Evolutionary conservation across 164 flowering plant genomes (phyloP).

Genomic region (Houttuynia cordata): DNA sequence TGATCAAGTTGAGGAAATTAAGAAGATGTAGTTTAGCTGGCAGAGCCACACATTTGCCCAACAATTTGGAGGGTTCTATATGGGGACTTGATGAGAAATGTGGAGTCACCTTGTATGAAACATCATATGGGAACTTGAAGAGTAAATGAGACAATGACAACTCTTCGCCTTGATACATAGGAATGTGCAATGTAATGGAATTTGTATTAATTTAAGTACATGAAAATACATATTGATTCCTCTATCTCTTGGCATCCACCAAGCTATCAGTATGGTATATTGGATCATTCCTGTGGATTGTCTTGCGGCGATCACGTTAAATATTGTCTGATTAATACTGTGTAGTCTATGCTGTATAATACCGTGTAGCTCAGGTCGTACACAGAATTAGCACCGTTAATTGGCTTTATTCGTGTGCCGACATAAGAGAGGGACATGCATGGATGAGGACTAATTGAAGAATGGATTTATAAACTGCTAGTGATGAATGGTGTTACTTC

Average conservation of each 20-base stretch:
- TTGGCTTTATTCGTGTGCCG: not conserved
- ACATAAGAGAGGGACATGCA: not conserved
- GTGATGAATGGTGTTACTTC: not conserved
- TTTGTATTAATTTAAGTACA: too few species aligned
- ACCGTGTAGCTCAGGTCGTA: not conserved
- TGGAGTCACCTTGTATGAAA: not conserved
- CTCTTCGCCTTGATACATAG: too few species aligned
- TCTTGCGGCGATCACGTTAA: not conserved
- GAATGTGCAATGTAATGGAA: too few species aligned
- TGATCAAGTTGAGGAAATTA: too few species aligned
- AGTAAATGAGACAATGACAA: too few species aligned
- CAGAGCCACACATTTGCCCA: not conserved
- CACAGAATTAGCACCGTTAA: not conserved
- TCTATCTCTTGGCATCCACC: not conserved
- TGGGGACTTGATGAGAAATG: not conserved
- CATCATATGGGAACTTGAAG: too few species aligned
- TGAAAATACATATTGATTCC: too few species aligned
- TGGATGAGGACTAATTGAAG: not conserved
- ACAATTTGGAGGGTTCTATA: too few species aligned
- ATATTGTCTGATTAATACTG: too few species aligned
- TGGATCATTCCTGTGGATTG: not conserved
- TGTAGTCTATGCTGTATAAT: not conserved
- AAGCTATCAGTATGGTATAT: not conserved
- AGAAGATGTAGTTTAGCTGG: too few species aligned
- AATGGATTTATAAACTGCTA: not conserved